Evolutionary conservation across 2,329 filamentous ascomycete genomes (phyloP).

Genomic region (Podosphaera xanthii): DNA sequence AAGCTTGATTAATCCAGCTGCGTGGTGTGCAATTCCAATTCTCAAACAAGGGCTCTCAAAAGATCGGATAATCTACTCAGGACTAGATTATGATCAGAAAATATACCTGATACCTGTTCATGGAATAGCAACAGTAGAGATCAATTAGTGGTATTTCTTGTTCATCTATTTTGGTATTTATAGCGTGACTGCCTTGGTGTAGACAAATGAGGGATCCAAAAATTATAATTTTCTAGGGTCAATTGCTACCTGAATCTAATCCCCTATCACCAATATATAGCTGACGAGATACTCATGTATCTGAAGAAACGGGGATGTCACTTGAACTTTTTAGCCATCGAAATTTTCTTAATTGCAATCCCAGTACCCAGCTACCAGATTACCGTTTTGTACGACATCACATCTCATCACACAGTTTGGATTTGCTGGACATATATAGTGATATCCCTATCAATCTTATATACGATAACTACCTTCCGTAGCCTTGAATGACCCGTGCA

Average conservation of each 20-base stretch:
- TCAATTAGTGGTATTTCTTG: slow-evolving; percentile 52
- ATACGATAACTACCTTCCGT: slow-evolving; percentile 40
- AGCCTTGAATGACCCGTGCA: slow-evolving; percentile 39
- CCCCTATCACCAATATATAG: neutral
- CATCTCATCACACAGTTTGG: slow-evolving; percentile 42
- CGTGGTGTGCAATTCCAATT: slow-evolving; percentile 42
- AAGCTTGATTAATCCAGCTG: slow-evolving; percentile 25
- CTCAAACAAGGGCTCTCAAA: slow-evolving; percentile 35
- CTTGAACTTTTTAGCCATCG: slow-evolving; percentile 37
- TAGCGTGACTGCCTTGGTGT: slow-evolving; percentile 41
- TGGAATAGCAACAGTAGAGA: slow-evolving; percentile 36
- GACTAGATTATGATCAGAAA: slow-evolving; percentile 2
- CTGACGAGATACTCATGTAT: slow-evolving; percentile 23
- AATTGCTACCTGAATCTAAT: neutral
- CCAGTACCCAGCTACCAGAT: slow-evolving; percentile 37
- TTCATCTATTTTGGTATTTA: slow-evolving; percentile 49
- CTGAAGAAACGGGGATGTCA: slow-evolving; percentile 40
- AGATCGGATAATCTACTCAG: slow-evolving; percentile 13
- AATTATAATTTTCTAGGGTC: slow-evolving; percentile 46
- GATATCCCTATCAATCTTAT: slow-evolving; percentile 45
- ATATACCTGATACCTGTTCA: slow-evolving; percentile 31
- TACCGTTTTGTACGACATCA: slow-evolving; percentile 28
- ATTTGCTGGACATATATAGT: slow-evolving; percentile 47
- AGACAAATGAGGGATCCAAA: slow-evolving; percentile 52
- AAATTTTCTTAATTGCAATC: slow-evolving; percentile 31